phyloP scores from a whole-genome alignment of 2,329 filamentous ascomycete species.

The Xylariaceae sp. region DNA sequence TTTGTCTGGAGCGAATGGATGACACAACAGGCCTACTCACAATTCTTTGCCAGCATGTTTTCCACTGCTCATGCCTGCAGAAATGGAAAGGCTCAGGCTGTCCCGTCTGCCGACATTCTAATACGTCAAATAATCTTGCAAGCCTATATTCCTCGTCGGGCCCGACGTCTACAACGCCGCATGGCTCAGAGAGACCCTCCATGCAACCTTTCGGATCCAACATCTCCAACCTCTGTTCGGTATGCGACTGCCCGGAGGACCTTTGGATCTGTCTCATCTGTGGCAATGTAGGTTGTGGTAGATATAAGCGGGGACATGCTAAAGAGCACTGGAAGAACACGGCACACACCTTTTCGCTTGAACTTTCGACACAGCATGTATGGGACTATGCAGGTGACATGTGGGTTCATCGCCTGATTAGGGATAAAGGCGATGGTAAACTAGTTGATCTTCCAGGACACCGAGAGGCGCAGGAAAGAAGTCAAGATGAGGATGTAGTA shows the following conservation, averaged over 20 bases:
- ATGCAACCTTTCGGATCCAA: conserved; percentile 53
- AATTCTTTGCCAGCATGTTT: conserved; percentile 95
- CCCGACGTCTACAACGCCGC: conserved; percentile 24
- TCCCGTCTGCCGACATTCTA: conserved; percentile 88
- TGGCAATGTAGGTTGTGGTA: conserved; percentile 84
- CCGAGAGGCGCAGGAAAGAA: conserved; percentile 27
- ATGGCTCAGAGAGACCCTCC: conserved; percentile 46
- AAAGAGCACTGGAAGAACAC: conserved; percentile 91
- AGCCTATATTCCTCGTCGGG: conserved; percentile 21
- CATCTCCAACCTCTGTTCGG: conserved; percentile 66
- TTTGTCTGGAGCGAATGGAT: conserved; percentile 97
- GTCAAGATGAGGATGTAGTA: conserved; percentile 59
- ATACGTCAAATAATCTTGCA: conserved; percentile 33
- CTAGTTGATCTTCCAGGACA: conserved; percentile 76
- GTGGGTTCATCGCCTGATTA: conserved; percentile 92
- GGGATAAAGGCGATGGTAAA: conserved; percentile 88
- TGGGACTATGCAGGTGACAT: conserved; percentile 97
- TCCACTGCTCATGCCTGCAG: conserved; percentile 91
- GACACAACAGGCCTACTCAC: conserved; percentile 92
- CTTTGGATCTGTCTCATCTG: conserved; percentile 96
- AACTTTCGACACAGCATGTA: conserved; percentile 87
- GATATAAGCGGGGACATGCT: conserved; percentile 89
- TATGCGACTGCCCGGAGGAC: conserved; percentile 75
- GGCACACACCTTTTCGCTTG: conserved; percentile 84
- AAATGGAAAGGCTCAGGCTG: conserved; percentile 95